Evolutionary conservation across 2,329 filamentous ascomycete genomes (phyloP).

Genomic region (Coniochaeta ligniaria): DNA sequence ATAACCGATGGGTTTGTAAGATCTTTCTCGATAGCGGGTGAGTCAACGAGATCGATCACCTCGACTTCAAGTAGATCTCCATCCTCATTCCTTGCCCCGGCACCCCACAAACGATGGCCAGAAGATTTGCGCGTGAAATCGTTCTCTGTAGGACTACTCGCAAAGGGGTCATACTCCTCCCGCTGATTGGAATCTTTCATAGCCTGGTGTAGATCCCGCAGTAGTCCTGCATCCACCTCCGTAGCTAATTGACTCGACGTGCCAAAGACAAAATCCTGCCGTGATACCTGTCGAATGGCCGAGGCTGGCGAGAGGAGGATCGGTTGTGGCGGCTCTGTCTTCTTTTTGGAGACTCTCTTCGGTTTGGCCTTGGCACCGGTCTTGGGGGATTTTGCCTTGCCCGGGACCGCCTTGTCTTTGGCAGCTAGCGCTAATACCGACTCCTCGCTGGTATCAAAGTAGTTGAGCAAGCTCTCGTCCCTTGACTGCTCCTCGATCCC

Average conservation of each 20-base stretch:
- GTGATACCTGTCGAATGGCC: constrained; percentile 56
- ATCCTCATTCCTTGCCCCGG: constrained; percentile 58
- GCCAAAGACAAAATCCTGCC: constrained; percentile 76
- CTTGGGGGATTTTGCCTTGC: constrained; percentile 20
- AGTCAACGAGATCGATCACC: constrained; percentile 50
- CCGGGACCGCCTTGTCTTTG: constrained; percentile 15
- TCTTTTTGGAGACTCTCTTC: constrained; percentile 25
- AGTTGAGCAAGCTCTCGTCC: constrained; percentile 35
- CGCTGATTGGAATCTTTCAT: constrained; percentile 50
- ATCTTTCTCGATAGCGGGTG: constrained; percentile 21
- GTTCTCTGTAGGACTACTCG: constrained; percentile 15
- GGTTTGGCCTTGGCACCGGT: constrained; percentile 9
- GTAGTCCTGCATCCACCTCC: constrained; percentile 62
- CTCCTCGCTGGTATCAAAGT: constrained; percentile 31
- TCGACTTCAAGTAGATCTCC: constrained; percentile 59
- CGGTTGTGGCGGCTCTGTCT: constrained; percentile 29
- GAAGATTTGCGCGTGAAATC: constrained; percentile 7
- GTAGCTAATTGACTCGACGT: constrained; percentile 76
- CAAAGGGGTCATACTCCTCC: constrained; percentile 30
- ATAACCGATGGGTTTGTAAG: constrained; percentile 2
- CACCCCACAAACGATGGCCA: constrained; percentile 57
- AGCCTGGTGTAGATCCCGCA: constrained; percentile 55
- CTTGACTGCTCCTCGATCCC: constrained; percentile 12
- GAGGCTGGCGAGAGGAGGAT: constrained; percentile 61
- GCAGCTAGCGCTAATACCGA: constrained; percentile 22